These are phyloP conservation scores for Raddia guianensis DNA, from an alignment of 176 grass and related monocot genomes.

Conservation along the genomic window DNA sequence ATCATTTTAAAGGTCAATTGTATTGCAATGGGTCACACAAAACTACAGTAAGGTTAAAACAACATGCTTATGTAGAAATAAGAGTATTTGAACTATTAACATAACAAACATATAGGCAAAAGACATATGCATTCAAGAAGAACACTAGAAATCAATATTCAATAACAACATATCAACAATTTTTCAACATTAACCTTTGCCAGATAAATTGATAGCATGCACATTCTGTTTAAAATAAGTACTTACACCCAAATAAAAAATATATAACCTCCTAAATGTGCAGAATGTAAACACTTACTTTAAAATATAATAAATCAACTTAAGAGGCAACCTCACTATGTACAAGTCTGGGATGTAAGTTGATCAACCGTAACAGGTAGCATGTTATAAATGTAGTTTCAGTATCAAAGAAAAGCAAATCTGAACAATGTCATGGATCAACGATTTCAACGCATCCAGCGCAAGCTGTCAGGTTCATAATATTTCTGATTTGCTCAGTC, in stretches of 20 bases:
- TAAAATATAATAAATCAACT: not conserved
- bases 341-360: not conserved
- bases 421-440: not conserved
- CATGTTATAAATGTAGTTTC: not conserved
- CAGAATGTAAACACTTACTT: not conserved
- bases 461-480: not conserved
- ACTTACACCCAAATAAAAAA: conserved; percentile 1
- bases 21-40: conserved; percentile 19
- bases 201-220: not conserved
- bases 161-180: not conserved
- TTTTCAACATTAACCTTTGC: not conserved
- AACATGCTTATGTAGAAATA: conserved; percentile 1
- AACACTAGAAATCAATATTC: conserved; percentile 16
- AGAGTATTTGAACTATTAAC: not conserved
- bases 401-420: not conserved
- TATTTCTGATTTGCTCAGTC: not conserved
- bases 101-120: not conserved
- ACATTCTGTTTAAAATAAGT: not conserved
- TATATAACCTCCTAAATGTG: not conserved
- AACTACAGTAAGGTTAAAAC: conserved; percentile 14
- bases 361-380: conserved; percentile 3
- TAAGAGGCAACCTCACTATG: not conserved
- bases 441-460: conserved; percentile 2
- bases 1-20: conserved; percentile 51
- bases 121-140: not conserved